A percentile compares a stretch with the other conserved stretches of the same genome.
Evolutionary conservation across 176 grass and related monocot species (phyloP).

Genomic region (Oryza nivara): DNA sequence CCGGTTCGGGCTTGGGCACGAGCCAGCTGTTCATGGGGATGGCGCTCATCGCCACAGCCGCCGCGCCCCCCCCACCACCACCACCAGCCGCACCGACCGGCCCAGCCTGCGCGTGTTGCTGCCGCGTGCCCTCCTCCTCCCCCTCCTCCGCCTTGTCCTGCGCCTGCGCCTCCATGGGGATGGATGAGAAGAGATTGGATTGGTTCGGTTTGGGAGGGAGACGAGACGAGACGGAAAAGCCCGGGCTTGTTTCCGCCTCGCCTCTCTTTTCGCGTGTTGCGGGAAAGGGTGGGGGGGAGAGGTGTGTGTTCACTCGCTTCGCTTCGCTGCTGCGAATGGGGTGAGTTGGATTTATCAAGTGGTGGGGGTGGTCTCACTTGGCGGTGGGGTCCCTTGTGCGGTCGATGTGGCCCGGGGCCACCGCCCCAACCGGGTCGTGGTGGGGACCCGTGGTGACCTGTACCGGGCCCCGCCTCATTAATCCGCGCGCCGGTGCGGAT

Average conservation of each 20-base stretch:
- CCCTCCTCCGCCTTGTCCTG: conserved; percentile 51
- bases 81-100: background rate
- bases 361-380: conserved; percentile 55
- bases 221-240: conserved; percentile 6
- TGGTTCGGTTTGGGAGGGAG: background rate
- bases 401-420: conserved; percentile 55
- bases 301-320: conserved; percentile 40
- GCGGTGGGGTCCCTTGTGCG: conserved; percentile 45
- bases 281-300: conserved; percentile 32
- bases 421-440: conserved; percentile 48
- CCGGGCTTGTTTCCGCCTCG: conserved; percentile 22
- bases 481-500: conserved; percentile 48
- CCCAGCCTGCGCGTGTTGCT: background rate
- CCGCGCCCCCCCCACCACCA: background rate
- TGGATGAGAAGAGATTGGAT: background rate
- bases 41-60: conserved; percentile 39
- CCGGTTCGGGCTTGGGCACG: conserved; percentile 81
- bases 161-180: conserved; percentile 55
- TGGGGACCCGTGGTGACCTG: conserved; percentile 63
- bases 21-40: conserved; percentile 71
- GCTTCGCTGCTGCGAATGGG: conserved; percentile 22
- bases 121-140: conserved; percentile 29
- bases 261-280: conserved; percentile 40
- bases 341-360: conserved; percentile 32
- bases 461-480: conserved; percentile 50